A percentile compares a stretch with the other conserved stretches of the same genome.
phyloP scores from a whole-genome alignment of 1,284 basidiomycete genomes.

The Cryptococcus floricola region DNA sequence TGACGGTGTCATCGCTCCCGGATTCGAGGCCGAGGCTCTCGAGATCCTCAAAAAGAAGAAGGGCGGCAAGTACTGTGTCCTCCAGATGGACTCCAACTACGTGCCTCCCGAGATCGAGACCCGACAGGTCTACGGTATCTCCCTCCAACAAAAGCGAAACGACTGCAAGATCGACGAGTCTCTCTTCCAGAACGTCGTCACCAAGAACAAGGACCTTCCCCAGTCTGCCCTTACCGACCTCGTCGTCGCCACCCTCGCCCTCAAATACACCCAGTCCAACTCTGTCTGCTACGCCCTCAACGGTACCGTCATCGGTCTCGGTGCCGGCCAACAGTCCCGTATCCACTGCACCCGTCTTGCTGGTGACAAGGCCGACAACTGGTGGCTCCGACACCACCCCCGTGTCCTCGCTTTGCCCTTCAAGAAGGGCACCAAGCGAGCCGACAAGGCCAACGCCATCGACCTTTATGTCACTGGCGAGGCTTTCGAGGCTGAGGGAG shows the following conservation, averaged over 20 bases:
- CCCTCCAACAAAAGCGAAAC: slow-evolving; percentile 87
- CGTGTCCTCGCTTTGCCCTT: slow-evolving; percentile 83
- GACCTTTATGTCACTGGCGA: slow-evolving; percentile 94
- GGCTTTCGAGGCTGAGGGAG: slow-evolving; percentile 66
- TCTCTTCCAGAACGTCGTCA: slow-evolving; percentile 85
- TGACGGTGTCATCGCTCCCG: slow-evolving; percentile 95
- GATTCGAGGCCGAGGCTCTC: slow-evolving; percentile 81
- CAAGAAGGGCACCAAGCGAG: slow-evolving; percentile 95
- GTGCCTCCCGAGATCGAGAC: slow-evolving; percentile 76
- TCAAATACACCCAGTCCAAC: slow-evolving; percentile 99
- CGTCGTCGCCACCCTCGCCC: slow-evolving; percentile 88
- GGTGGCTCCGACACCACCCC: slow-evolving; percentile 98
- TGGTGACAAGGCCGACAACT: slow-evolving; percentile 95
- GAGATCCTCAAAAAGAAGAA: slow-evolving; percentile 96
- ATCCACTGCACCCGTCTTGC: slow-evolving; percentile 99
- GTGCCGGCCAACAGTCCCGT: slow-evolving; percentile 96
- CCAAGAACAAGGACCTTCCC: slow-evolving; percentile 77
- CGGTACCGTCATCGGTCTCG: slow-evolving; percentile 91
- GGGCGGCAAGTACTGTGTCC: slow-evolving; percentile 96
- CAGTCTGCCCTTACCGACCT: slow-evolving; percentile 72
- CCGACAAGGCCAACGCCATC: slow-evolving; percentile 97
- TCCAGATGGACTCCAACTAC: slow-evolving; percentile 85
- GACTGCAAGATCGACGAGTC: slow-evolving; percentile 78
- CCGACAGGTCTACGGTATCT: slow-evolving; percentile 90
- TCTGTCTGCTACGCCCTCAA: slow-evolving; percentile 93